Evolutionary conservation across 2,329 filamentous ascomycete species (phyloP), one percentile per base, ranked within the genome.

Genomic region (Myriosclerotinia duriaeana): DNA sequence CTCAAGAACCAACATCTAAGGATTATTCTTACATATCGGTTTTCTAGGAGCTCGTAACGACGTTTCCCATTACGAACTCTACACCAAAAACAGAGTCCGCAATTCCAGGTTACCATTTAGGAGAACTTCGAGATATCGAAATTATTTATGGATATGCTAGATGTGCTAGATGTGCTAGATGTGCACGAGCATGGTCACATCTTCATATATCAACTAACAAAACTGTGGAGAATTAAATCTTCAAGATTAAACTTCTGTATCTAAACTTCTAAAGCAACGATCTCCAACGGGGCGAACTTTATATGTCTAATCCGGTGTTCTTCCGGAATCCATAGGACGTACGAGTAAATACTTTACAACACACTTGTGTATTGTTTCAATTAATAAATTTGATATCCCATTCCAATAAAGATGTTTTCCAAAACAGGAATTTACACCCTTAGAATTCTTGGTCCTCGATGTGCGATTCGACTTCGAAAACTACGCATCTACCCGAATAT

Each of bases 401-500:
- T 36, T 53, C 22, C 14, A 7, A 48, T 36, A 34, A 36, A 22
- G 46, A 62, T 38, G 8, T 22, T 26, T 59, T 52, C 44, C 64
- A 26, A 44, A 36, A 42, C 26, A 20, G 38, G 26, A 34, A 14
- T 53, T 36, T 46, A 38, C 48, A 60, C 53, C 42, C 11, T 36
- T 15, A 14, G 15, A 34, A 65, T 60, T 53, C 36, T 36, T 60
- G 38, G 38, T 46, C 14, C 64, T 53, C 26, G 20, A 26, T 42
- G 26, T 44, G 44, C 53, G 40, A 65, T 65, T 60, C 54, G 46
- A 53, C 63, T 59, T 59, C 62, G 62, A 65, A 38, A 52, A 59
- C 14, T 59, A 30, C 44, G 53, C 64, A 65, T n/a, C 17, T 65
- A 60, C 36, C 53, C 64, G 54, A 48, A 44, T 44, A 20, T 17